Base-by-base conservation (phyloP, 345 rosid species). In the Dipteronia dyeriana region DNA sequence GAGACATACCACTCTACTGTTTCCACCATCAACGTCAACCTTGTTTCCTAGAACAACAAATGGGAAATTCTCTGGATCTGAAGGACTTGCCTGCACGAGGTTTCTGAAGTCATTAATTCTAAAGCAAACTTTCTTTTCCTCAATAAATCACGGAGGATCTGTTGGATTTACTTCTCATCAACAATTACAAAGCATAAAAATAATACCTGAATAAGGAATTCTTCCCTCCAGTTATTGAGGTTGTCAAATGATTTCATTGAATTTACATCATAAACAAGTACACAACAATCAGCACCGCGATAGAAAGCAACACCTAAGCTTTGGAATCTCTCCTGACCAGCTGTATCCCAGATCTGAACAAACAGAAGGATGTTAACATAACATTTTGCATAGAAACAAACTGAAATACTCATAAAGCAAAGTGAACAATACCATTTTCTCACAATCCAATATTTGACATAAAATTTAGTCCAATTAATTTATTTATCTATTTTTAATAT, bases 31-130 rank as follows among this genome's bases (percentile, higher is more conserved):
- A 60, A 95, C 90, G 65, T 95, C 98, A 3, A 93, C 79, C 86
- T 95, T 95, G 80, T 95, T 93, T 43, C 98, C 98, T 23, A 95
- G 82, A 53, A 95, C 92, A 82, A 95, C 94, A 85, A 95, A 95
- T 20, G 98, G 98, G 80, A 95, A 95, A 78, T 91, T 95, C 86
- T 95, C 98, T 29, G 97, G 96, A 84, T 94, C 99, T 9, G 97
- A 87, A 63, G 99, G 98, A 76, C 95, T 92, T 43, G 98, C 98
- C 99, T 96, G 90, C 73, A 87, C 63, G 25, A 34, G 31, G 73
- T 76, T 66, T 80, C 61, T 23, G 67, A 67, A 4, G 19, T 71
- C 65, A 47, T 80, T 20, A 74, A 80, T 73, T 20, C 65, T 31
- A 64, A 47, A 7, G 47, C 64, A 70, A 56, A 23, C 20, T 38